phyloP scores from a whole-genome alignment of 768 basidiomycete species.

The Boletus barrowsii region DNA sequence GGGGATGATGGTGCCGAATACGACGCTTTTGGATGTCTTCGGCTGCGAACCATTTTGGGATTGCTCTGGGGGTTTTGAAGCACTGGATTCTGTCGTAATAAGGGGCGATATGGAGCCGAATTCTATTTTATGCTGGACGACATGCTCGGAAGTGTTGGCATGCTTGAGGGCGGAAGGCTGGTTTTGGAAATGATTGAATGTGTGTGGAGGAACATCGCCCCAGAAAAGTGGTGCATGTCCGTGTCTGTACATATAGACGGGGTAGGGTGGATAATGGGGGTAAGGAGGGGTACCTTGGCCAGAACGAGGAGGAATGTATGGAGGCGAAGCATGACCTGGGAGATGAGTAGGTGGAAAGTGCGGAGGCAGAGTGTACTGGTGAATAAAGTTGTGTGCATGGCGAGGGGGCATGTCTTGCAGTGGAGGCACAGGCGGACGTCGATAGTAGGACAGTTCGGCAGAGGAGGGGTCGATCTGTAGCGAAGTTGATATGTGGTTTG shows the following conservation, averaged over 20 bases:
- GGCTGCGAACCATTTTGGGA: slow-evolving; percentile 7
- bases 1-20: slow-evolving; percentile 51
- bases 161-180: slow-evolving; percentile 9
- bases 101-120: slow-evolving; percentile 17
- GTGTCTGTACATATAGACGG: slow-evolving; percentile 32
- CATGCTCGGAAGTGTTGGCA: slow-evolving; percentile 13
- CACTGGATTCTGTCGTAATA: slow-evolving; percentile 12
- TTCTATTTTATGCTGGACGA: slow-evolving; percentile 8
- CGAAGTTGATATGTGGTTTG: slow-evolving; percentile 8
- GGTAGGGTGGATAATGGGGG: slow-evolving; percentile 34
- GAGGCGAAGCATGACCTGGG: slow-evolving; percentile 25
- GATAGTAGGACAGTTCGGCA: slow-evolving; percentile 17
- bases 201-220: slow-evolving; percentile 25
- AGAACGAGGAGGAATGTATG: slow-evolving; percentile 22
- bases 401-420: slow-evolving; percentile 23
- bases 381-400: slow-evolving; percentile 13
- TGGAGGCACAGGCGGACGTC: slow-evolving; percentile 16
- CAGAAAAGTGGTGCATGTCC: slow-evolving; percentile 40
- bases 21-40: slow-evolving; percentile 31
- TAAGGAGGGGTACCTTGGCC: slow-evolving; percentile 36
- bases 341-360: slow-evolving; percentile 17
- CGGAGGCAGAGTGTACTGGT: slow-evolving; percentile 16
- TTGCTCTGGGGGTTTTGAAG: slow-evolving; percentile 3
- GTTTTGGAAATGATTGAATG: slow-evolving; percentile 17
- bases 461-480: slow-evolving; percentile 14